Evolutionary conservation across 352 stramenopile species (phyloP), one percentile per base, ranked within the genome.

Genomic region (Aphanomyces euteiches): DNA sequence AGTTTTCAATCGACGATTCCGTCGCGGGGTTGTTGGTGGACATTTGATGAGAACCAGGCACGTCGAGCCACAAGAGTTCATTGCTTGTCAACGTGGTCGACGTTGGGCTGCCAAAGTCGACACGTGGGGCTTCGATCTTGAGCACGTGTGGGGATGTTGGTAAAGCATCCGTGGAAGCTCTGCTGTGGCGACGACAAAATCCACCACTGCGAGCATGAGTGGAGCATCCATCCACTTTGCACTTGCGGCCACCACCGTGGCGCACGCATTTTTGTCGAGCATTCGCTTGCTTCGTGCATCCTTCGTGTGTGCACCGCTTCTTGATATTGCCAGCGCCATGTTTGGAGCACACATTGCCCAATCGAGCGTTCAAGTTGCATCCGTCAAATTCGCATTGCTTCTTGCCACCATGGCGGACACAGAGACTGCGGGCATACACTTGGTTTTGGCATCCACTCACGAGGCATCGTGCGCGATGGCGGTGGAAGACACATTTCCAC

Each of bases 401-500:
- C 75, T 90, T 90, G 39, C 84, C 84, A 56, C 84, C 84, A 67
- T 92, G 84, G 56, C 84, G 84, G 59, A 92, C 84, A 67, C 84
- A 92, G 39, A 90, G 73, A 68, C 89, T 88, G 48, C 84, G 84
- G 65, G 84, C 84, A 72, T 90, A 92, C 19, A 92, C 84, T 76
- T 92, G 84, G 75, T 92, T 92, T 10, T 82, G 89, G 74, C 84
- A 92, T 17, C 38, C 43, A 41, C 7, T 13, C 6, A 37, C 54
- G 17, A 61, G 54, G 73, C 85, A 93, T 66, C 90, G 83, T 34
- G 83, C 81, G 58, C 85, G 82, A 71, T 93, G 90, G 75, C 90
- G 89, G 76, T 93, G 85, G 74, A 93, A 93, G 38, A 82, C 79
- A 75, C 85, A 93, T 72, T 93, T 93, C 78, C 74, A 80, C 4